A percentile compares a stretch with the other conserved stretches of the same genome.
These are phyloP conservation scores for Sporisorium reilianum DNA, from an alignment of 1,284 basidiomycete species.

Conservation along the genomic window DNA sequence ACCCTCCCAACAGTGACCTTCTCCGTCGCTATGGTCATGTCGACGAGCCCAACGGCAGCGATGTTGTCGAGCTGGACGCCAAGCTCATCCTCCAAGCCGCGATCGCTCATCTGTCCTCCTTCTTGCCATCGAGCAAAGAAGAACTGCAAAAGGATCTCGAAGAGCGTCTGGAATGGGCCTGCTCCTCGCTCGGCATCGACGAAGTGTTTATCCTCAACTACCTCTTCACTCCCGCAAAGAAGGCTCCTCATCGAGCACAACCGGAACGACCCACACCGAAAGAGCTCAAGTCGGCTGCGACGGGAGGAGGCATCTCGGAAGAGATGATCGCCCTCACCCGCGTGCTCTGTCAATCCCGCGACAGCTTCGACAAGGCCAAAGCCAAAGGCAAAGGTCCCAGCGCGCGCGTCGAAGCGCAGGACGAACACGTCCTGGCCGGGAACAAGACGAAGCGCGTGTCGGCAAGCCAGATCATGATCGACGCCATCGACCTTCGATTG, in stretches of 20 bases:
- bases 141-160: constrained; percentile 31
- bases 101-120: constrained; percentile 2
- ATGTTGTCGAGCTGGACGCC: constrained; percentile 86
- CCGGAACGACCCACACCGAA: constrained; percentile 30
- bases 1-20: constrained; percentile 93
- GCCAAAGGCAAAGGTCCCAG: constrained; percentile 84
- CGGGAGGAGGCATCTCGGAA: constrained; percentile 75
- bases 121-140: constrained; percentile 11
- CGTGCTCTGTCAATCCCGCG: constrained; percentile 75
- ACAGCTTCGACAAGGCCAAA: constrained; percentile 77
- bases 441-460: constrained; percentile 17
- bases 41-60: constrained; percentile 87
- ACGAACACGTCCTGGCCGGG: constrained; percentile 25
- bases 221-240: constrained; percentile 52
- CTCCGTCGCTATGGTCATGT: constrained; percentile 93
- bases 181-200: constrained; percentile 59
- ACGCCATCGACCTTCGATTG: constrained; percentile 45
- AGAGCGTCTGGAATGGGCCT: constrained; percentile 58
- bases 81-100: constrained; percentile 77
- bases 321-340: constrained; percentile 79
- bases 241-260: constrained; percentile 49
- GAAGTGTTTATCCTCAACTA: constrained; percentile 62
- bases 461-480: constrained; percentile 39
- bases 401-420: constrained; percentile 74
- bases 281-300: constrained; percentile 58